Conservation (phyloP, 805 yeast species). For the Wickerhamomyces chaumierensis region DNA sequence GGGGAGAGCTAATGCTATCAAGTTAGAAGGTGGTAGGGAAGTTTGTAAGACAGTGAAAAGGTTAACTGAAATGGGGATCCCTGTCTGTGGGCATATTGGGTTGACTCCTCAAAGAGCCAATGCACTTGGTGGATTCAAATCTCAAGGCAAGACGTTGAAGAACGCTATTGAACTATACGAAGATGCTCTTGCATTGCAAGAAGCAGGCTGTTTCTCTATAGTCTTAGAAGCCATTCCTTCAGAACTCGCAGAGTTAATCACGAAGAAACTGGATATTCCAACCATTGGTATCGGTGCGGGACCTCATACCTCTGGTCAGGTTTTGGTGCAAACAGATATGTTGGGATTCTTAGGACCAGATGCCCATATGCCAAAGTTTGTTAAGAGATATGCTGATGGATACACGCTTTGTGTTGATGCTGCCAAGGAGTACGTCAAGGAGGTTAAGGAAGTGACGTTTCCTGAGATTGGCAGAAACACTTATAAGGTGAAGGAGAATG, state of each 20-base stretch:
- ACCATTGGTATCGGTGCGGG: constrained; percentile 98
- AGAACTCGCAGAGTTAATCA: constrained; percentile 52
- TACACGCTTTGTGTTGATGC: constrained; percentile 38
- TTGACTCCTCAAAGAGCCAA: constrained; percentile 82
- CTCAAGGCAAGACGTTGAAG: constrained; percentile 57
- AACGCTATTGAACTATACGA: constrained; percentile 46
- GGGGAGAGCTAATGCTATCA: constrained; percentile 58
- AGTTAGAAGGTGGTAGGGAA: constrained; percentile 73
- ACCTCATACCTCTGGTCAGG: constrained; percentile 73
- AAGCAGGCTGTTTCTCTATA: constrained; percentile 66
- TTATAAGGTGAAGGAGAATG: constrained; percentile 58
- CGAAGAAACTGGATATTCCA: constrained; percentile 52
- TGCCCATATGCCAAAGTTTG: constrained; percentile 55
- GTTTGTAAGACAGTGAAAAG: constrained; percentile 40
- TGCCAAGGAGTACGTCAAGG: constrained; percentile 41
- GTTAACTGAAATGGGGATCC: constrained; percentile 62
- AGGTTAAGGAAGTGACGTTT: constrained; percentile 43
- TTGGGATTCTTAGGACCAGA: constrained; percentile 50
- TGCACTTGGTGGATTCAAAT: constrained; percentile 74
- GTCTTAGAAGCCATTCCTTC: constrained; percentile 84
- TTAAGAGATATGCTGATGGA: constrained; percentile 52
- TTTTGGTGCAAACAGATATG: constrained; percentile 75
- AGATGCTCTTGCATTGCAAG: constrained; percentile 61
- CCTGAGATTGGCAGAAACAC: constrained; percentile 56
- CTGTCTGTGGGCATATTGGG: constrained; percentile 88